These are phyloP conservation scores for Globisporangium takayamanum DNA, from an alignment of 352 stramenopile genomes.

Conservation along the genomic window DNA sequence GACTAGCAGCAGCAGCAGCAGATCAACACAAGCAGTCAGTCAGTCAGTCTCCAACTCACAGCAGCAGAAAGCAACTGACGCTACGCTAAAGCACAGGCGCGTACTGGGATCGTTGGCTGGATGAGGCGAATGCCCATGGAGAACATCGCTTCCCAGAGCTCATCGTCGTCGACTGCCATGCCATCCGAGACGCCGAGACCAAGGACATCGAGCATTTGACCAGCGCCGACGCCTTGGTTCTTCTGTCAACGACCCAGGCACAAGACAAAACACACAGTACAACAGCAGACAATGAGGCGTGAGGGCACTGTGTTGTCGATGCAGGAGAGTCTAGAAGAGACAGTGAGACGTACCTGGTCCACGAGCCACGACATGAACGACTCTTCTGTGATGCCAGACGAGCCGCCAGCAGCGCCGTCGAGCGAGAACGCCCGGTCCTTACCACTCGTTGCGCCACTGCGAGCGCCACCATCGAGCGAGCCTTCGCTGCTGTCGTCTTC, in stretches of 20 bases:
- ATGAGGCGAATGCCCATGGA: slow-evolving; percentile 82
- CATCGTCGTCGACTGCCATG: slow-evolving; percentile 68
- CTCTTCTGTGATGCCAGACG: slow-evolving; percentile 55
- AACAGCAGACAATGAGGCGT: not conserved
- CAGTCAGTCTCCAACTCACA: too few relatives aligned
- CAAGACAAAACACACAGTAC: not conserved
- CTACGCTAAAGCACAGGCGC: slow-evolving; percentile 1
- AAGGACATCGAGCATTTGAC: slow-evolving; percentile 74
- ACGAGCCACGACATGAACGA: slow-evolving; percentile 78
- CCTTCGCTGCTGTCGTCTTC: slow-evolving; percentile 7
- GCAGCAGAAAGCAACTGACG: not conserved
- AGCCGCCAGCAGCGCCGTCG: slow-evolving; percentile 7
- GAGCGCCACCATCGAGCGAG: not conserved
- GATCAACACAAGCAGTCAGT: not conserved
- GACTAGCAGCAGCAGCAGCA: slow-evolving; percentile 14
- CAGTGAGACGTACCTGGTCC: slow-evolving; percentile 24
- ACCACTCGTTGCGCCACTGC: not conserved
- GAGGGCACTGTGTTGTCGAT: not conserved
- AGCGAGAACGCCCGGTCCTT: slow-evolving; percentile 3
- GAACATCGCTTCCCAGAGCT: slow-evolving; percentile 81
- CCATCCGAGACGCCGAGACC: slow-evolving; percentile 74
- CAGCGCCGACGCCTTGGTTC: slow-evolving; percentile 43
- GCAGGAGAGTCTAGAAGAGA: not conserved
- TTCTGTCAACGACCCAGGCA: slow-evolving; percentile 27
- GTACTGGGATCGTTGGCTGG: slow-evolving; percentile 50